phyloP scores from a whole-genome alignment of 2,329 filamentous ascomycete genomes.

The Scedosporium apiospermum region DNA sequence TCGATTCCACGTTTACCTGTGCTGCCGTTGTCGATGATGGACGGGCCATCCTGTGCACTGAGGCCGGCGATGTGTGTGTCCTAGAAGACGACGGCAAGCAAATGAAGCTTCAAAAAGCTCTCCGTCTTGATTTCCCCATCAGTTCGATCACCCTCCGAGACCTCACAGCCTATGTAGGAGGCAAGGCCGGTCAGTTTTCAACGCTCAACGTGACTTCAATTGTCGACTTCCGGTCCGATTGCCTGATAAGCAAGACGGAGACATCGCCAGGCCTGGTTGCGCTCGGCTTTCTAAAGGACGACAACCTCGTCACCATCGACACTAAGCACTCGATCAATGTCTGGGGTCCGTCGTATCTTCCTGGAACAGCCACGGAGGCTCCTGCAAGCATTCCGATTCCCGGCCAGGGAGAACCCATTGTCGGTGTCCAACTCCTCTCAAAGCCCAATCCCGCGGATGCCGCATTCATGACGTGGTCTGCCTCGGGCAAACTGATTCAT shows the following conservation, averaged over 20 bases:
- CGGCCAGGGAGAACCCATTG: conserved; percentile 53
- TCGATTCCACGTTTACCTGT: conserved; percentile 78
- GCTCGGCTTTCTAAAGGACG: conserved; percentile 56
- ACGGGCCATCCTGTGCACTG: conserved; percentile 75
- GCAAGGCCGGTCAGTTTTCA: conserved; percentile 51
- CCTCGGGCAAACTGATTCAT: conserved; percentile 67
- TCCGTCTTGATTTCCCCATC: conserved; percentile 57
- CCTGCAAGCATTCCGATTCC: conserved; percentile 46
- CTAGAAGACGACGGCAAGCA: conserved; percentile 67
- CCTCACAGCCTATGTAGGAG: conserved; percentile 56
- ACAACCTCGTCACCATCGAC: conserved; percentile 67
- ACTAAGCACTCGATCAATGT: conserved; percentile 66
- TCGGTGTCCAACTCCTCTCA: conserved; percentile 62
- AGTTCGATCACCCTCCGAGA: conserved; percentile 56
- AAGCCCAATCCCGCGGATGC: conserved; percentile 53
- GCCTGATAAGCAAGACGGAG: conserved; percentile 27
- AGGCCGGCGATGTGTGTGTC: conserved; percentile 81
- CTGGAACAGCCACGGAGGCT: conserved; percentile 26
- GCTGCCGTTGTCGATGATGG: conserved; percentile 62
- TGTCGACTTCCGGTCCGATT: conserved; percentile 28
- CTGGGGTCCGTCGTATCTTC: conserved; percentile 37
- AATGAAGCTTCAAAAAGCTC: conserved; percentile 59
- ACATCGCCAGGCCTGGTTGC: conserved; percentile 45
- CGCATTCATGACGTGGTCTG: conserved; percentile 79
- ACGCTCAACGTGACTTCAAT: conserved; percentile 42